A percentile compares a stretch with the other conserved stretches of the same genome.
Conservation (phyloP, 1,139 yeast species). For the Geotrichum australiense region DNA sequence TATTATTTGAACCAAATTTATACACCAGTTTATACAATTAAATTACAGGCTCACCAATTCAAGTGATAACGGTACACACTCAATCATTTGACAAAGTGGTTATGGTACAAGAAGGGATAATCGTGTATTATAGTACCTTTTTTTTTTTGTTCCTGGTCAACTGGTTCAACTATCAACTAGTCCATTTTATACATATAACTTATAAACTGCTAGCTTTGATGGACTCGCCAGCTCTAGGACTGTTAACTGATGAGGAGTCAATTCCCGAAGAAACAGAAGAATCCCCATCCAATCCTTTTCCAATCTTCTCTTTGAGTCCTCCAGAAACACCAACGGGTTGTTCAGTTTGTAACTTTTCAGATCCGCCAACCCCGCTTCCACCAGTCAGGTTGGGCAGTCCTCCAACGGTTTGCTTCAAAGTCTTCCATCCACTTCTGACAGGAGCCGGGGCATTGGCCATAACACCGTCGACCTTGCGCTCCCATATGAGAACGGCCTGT, state of each 20-base stretch:
- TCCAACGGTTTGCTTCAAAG: background rate
- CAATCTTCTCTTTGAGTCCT: conserved; percentile 2
- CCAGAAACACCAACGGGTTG: conserved; percentile 1
- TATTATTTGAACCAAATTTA: no score
- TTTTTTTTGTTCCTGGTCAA: background rate
- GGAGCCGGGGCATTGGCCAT: background rate
- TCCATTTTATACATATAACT: background rate
- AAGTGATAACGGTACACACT: no score
- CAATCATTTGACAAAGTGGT: no score
- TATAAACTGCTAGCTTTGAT: background rate
- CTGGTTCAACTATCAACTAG: background rate
- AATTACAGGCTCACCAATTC: no score
- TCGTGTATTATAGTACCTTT: background rate
- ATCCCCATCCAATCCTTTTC: background rate
- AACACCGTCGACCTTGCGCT: conserved; percentile 1
- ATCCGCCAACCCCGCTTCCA: background rate
- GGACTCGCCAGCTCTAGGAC: background rate
- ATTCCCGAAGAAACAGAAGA: background rate
- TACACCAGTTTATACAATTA: no score
- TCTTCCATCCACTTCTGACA: background rate
- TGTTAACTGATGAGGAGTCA: background rate
- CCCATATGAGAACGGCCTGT: conserved; percentile 6
- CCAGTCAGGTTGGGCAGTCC: conserved; percentile 5
- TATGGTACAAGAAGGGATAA: no score
- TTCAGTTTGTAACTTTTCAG: background rate